A percentile compares a stretch with the other conserved stretches of the same genome.
These are phyloP conservation scores for Schwanniomyces pseudopolymorphus DNA, from an alignment of 805 yeast species.

Conservation along the genomic window DNA sequence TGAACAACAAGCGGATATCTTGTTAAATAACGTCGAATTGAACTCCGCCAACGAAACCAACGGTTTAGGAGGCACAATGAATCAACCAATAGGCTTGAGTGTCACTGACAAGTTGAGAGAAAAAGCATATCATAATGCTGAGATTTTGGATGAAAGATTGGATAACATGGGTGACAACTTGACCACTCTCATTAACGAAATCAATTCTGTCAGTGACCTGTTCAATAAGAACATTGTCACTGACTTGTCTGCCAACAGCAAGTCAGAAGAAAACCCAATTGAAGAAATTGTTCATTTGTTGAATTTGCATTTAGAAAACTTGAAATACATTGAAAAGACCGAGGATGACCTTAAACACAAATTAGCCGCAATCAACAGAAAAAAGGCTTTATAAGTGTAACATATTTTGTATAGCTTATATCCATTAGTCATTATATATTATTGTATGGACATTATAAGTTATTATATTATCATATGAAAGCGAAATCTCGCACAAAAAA, in stretches of 20 bases:
- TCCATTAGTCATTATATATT: background rate
- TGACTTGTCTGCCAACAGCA: conserved; percentile 18
- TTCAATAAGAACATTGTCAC: conserved; percentile 61
- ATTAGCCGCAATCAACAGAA: conserved; percentile 40
- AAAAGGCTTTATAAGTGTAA: conserved; percentile 7
- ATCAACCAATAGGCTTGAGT: conserved; percentile 27
- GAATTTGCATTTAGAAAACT: conserved; percentile 85
- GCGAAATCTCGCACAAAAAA: background rate
- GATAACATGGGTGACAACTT: conserved; percentile 76
- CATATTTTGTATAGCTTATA: conserved; percentile 1
- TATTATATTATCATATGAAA: conserved; percentile 1
- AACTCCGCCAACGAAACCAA: conserved; percentile 14
- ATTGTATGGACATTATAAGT: background rate
- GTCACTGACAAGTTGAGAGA: conserved; percentile 84
- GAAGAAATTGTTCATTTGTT: conserved; percentile 77
- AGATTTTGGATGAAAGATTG: conserved; percentile 75
- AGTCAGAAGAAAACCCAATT: conserved; percentile 41
- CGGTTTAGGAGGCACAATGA: conserved; percentile 1
- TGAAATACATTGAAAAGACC: conserved; percentile 80
- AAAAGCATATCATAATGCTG: conserved; percentile 86
- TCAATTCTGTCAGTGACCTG: conserved; percentile 78
- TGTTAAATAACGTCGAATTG: conserved; percentile 40
- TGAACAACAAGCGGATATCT: conserved; percentile 66
- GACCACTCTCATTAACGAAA: conserved; percentile 72
- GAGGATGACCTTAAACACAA: conserved; percentile 69